Evolutionary conservation across 2,329 filamentous ascomycete genomes (phyloP).

Genomic region (Elsinoe ampelina): DNA sequence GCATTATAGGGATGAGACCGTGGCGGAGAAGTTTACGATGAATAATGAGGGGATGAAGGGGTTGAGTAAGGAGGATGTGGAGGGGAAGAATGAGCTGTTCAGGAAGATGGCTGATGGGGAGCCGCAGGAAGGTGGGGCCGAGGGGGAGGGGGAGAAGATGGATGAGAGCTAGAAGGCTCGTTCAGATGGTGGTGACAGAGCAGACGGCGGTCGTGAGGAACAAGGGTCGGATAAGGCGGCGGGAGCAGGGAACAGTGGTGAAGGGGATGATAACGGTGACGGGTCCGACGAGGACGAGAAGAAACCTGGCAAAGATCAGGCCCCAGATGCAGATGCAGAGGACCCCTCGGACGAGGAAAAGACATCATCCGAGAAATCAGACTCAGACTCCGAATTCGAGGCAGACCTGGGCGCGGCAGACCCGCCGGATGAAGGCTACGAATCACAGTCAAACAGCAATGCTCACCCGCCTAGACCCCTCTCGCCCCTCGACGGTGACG

Average conservation of each 20-base stretch:
- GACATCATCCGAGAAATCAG: no score
- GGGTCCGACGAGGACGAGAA: no score
- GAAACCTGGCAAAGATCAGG: no score
- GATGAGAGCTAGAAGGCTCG: conserved; percentile 20
- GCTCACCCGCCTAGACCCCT: no score
- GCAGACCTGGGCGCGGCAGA: no score
- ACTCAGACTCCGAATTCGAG: no score
- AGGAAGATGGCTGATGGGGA: conserved; percentile 18
- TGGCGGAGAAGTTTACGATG: conserved; percentile 34
- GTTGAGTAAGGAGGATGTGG: conserved; percentile 37
- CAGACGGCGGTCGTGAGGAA: neutral
- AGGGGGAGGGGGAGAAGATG: conserved; percentile 16
- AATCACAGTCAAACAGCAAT: no score
- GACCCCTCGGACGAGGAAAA: no score
- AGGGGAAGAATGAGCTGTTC: conserved; percentile 32
- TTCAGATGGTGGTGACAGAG: neutral
- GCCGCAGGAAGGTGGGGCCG: conserved; percentile 15
- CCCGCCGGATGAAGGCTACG: no score
- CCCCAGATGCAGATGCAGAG: no score
- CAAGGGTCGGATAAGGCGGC: neutral
- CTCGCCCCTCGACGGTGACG: no score
- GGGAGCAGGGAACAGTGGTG: neutral
- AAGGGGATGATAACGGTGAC: neutral
- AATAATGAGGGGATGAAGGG: conserved; percentile 41
- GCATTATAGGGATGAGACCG: conserved; percentile 27